Evolutionary conservation across 1,284 basidiomycete genomes (phyloP).

Genomic region (Ganoderma multipileum): DNA sequence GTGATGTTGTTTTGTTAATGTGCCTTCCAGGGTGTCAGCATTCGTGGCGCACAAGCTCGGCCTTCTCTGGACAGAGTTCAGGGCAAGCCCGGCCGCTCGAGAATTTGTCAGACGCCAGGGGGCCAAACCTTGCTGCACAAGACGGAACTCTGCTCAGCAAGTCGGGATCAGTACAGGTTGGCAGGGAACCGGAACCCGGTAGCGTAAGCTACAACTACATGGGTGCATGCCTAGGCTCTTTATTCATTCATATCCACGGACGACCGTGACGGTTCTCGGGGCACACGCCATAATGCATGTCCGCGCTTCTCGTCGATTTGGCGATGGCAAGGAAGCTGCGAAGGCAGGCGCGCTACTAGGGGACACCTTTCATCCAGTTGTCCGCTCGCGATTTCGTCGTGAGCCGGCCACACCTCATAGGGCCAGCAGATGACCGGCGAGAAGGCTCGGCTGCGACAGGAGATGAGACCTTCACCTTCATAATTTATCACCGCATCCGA

Average conservation of each 20-base stretch:
- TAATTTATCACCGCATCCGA: not conserved
- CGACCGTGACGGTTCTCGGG: not conserved
- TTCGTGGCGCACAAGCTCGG: constrained; percentile 1
- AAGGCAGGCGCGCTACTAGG: not conserved
- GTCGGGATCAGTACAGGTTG: constrained; percentile 4
- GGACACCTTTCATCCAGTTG: not conserved
- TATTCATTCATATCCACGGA: not conserved
- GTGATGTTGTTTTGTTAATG: constrained; percentile 1
- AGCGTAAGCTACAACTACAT: not conserved
- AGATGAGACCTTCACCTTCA: not conserved
- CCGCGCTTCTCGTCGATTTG: constrained; percentile 13
- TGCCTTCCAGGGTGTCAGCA: not conserved
- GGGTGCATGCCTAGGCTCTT: constrained; percentile 6
- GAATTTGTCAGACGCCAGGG: constrained; percentile 13
- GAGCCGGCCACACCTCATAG: not conserved
- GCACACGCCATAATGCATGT: constrained; percentile 4
- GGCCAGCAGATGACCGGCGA: not conserved
- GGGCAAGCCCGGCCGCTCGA: constrained; percentile 12
- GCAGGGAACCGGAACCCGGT: constrained; percentile 2
- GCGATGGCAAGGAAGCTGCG: not conserved
- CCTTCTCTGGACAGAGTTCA: constrained; percentile 11
- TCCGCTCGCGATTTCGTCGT: not conserved
- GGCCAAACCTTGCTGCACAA: constrained; percentile 14
- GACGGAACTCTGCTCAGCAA: constrained; percentile 11
- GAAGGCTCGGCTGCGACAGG: not conserved